These are phyloP conservation scores for Aspergillus kassunensis DNA, from an alignment of 495 filamentous ascomycete species.

Conservation along the genomic window DNA sequence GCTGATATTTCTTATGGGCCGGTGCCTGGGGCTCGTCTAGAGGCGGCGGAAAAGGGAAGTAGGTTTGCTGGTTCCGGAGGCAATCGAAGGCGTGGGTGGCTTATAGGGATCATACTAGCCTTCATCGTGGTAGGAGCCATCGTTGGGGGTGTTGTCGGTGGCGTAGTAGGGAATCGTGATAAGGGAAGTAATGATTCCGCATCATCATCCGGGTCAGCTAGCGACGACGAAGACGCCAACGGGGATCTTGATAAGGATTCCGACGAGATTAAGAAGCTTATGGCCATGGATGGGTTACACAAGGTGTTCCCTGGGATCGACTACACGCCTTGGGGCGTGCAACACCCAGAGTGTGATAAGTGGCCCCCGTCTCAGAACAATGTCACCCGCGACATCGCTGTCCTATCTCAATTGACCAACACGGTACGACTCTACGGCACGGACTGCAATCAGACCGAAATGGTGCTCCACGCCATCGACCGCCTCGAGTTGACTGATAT, in stretches of 20 bases:
- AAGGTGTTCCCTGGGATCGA: constrained; percentile 97
- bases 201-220: constrained; percentile 27
- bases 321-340: constrained; percentile 87
- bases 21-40: constrained; percentile 42
- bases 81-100: constrained; percentile 66
- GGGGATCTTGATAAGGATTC: constrained; percentile 73
- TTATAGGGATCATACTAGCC: constrained; percentile 58
- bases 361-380: constrained; percentile 88
- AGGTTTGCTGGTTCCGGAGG: constrained; percentile 51
- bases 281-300: constrained; percentile 77
- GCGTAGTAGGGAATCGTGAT: constrained; percentile 53
- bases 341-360: constrained; percentile 80
- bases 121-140: constrained; percentile 66
- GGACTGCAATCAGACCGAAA: constrained; percentile 96
- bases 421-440: constrained; percentile 89
- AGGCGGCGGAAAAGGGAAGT: constrained; percentile 19
- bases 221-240: constrained; percentile 47
- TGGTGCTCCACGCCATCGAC: constrained; percentile 82
- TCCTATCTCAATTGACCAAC: constrained; percentile 88
- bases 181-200: constrained; percentile 6
- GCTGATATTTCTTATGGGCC: constrained; percentile 46
- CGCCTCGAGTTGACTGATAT: constrained; percentile 68
- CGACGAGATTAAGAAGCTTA: constrained; percentile 70
- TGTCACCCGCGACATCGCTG: constrained; percentile 85
- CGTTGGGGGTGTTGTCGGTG: constrained; percentile 73